Evolutionary conservation across 441 rosid genomes (phyloP).

Genomic region (Populus hybrid): DNA sequence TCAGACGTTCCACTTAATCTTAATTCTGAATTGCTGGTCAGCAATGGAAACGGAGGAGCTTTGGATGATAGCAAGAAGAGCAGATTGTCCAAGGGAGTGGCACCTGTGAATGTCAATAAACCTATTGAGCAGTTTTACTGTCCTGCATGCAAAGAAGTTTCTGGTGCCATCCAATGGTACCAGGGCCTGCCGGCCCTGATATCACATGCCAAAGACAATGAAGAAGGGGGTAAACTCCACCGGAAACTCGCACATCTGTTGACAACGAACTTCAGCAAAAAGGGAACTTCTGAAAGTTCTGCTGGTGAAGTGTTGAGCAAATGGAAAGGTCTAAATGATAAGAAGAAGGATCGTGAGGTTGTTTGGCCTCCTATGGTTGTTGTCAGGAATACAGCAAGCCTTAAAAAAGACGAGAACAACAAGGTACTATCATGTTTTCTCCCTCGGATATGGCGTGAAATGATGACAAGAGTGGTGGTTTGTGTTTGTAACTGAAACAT

Average conservation of each 20-base stretch:
- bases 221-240: slow-evolving; percentile 5
- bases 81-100: slow-evolving; percentile 2
- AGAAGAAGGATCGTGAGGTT: slow-evolving; percentile 6
- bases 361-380: slow-evolving; percentile 27
- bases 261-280: neutral
- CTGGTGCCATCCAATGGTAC: neutral
- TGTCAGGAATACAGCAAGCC: neutral
- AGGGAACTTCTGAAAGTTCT: neutral
- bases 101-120: neutral
- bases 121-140: slow-evolving; percentile 13
- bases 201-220: slow-evolving; percentile 11
- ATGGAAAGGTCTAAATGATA: slow-evolving; percentile 10
- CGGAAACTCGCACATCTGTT: slow-evolving; percentile 7
- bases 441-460: neutral
- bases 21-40: neutral
- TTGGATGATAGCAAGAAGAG: neutral
- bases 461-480: neutral
- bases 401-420: slow-evolving; percentile 3
- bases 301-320: neutral
- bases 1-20: neutral
- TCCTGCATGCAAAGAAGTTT: slow-evolving; percentile 7
- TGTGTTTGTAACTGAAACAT: neutral
- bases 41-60: neutral
- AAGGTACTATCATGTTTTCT: slow-evolving; percentile 7
- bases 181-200: slow-evolving; percentile 8